These are phyloP conservation scores for Chrysochromulina parva DNA, from an alignment of 78 protist genomes.

Conservation along the genomic window DNA sequence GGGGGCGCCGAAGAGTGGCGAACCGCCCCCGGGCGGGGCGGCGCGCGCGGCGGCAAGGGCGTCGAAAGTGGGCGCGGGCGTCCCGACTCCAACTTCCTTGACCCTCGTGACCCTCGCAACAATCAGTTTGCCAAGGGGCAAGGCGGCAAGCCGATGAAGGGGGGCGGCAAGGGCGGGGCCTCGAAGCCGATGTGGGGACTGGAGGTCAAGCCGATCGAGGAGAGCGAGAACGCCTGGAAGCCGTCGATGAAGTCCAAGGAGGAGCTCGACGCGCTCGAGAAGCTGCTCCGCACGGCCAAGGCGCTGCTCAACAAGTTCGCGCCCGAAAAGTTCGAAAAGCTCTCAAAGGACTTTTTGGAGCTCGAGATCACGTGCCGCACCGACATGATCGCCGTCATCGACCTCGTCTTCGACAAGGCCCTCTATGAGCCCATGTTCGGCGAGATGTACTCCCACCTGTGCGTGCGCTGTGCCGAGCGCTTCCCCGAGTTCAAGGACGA, in stretches of 20 bases:
- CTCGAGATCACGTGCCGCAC: background rate
- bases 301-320: conserved; percentile 52
- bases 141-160: background rate
- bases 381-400: conserved; percentile 20
- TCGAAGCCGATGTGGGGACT: background rate
- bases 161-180: background rate
- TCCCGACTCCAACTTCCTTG: background rate
- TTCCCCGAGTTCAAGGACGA: conserved; percentile 3
- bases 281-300: background rate
- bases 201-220: background rate
- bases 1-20: background rate
- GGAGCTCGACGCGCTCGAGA: background rate
- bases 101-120: background rate
- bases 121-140: background rate
- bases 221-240: background rate
- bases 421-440: conserved; percentile 49
- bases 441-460: conserved; percentile 38
- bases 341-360: conserved; percentile 1
- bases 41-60: background rate
- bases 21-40: background rate
- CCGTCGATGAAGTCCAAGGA: background rate
- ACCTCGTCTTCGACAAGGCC: conserved; percentile 51
- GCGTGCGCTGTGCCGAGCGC: conserved; percentile 12
- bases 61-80: too few relatives aligned
- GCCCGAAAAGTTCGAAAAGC: conserved; percentile 49